Conservation (phyloP, 148 eudicot species). For the Fagopyrum homotropicum region DNA sequence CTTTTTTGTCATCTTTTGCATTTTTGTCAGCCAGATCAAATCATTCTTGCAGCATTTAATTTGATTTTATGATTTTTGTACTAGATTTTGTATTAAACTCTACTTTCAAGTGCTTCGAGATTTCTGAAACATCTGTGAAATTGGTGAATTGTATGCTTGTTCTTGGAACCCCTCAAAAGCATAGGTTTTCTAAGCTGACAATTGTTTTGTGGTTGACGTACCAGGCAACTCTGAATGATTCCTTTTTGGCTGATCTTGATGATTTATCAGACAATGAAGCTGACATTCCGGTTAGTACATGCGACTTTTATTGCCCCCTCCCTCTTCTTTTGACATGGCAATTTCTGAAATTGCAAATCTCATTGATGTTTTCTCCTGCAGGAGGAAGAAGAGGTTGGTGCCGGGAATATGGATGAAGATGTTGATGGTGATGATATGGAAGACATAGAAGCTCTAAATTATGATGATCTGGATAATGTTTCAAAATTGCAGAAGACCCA, state of each 20-base stretch:
- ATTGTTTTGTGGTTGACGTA: constrained; percentile 8
- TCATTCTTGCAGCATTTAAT: not conserved
- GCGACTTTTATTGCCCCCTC: not conserved
- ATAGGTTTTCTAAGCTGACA: not conserved
- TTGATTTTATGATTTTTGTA: not conserved
- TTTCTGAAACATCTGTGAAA: not conserved
- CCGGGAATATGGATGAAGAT: constrained; percentile 78
- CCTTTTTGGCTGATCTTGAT: constrained; percentile 94
- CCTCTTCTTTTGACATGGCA: not conserved
- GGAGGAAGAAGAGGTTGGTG: constrained; percentile 56
- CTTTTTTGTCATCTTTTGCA: not conserved
- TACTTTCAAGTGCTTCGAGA: not conserved
- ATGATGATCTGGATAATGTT: constrained; percentile 88
- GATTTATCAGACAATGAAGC: constrained; percentile 92
- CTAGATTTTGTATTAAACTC: not conserved
- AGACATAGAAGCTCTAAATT: constrained; percentile 72
- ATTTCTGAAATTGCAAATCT: not conserved
- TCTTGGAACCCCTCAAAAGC: not conserved
- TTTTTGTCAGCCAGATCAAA: not conserved
- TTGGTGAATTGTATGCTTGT: not conserved
- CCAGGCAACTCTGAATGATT: constrained; percentile 91
- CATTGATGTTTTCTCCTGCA: constrained; percentile 18
- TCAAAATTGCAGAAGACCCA: constrained; percentile 80
- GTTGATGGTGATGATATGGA: constrained; percentile 74
- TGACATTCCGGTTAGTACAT: constrained; percentile 43